Evolutionary conservation across 352 stramenopile genomes (phyloP), one percentile per base, ranked within the genome.

Genomic region (Plasmopara viticola): DNA sequence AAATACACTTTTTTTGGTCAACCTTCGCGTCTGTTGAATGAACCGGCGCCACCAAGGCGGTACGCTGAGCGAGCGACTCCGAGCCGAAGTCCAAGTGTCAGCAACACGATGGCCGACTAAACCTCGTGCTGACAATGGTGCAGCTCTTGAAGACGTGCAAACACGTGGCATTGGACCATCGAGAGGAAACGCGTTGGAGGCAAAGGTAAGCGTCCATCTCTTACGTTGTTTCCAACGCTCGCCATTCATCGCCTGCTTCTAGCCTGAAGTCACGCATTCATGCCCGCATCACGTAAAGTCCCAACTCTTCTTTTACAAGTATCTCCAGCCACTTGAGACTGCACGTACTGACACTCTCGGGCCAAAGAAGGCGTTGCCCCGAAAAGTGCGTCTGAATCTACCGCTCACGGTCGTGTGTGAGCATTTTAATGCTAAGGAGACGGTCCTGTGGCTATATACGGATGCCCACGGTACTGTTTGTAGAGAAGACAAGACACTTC

Each of bases 281-380:
- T 74, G 63, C 42, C 66, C 66, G 42, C 53, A 52, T 50, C 51
- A 74, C 51, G 59, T 74, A 9, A 74, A 71, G 56, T 77, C 81
- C 9, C 58, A 84, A 8, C 50, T 92, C 17, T 79, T 78, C 58
- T 92, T 92, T 52, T 92, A 86, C 71, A 92, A 92, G 65, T 90
- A 85, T 46, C 51, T 92, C 6, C 81, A 92, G 51, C 81, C 81
- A 8, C 66, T 86, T n/a, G 50, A 14, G 33, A 47, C 12, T 28
- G 51, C 51, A 13, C 10, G n/a, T 10, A 29, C 25, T 14, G 18
- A 12, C 28, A 54, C 44, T 13, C 9, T 33, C 29, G 49, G 18
- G 13, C 17, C 45, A 4, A 54, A 20, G 20, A 56, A 12, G 20
- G 45, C 4, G 17, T 51, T 55, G 10, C 54, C 55, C 4, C 66